Percentiles rank a stretch among this genome's conserved stretches.
Conservation (phyloP, 345 rosid genomes). For the Melaleuca quinquenervia region DNA sequence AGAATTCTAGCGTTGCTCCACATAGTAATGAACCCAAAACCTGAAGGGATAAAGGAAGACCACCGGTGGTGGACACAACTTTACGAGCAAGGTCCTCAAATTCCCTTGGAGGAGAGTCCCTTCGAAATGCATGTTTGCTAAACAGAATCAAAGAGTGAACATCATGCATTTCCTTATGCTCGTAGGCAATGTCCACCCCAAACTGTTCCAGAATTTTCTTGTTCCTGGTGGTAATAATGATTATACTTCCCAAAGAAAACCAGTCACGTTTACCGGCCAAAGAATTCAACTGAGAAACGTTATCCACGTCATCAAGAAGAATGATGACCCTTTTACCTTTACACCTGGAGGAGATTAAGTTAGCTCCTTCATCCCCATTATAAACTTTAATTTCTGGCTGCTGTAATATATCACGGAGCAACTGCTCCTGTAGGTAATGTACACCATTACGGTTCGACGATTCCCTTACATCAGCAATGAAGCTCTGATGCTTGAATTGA, state of each 20-base stretch:
- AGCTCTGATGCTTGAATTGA: neutral
- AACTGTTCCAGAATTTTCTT: too few species aligned
- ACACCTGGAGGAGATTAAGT: too few species aligned
- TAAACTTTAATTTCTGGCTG: too few species aligned
- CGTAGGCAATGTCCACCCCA: neutral
- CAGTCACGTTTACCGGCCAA: too few species aligned
- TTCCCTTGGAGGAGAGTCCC: rapidly evolving
- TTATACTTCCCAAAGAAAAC: too few species aligned
- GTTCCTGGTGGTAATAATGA: too few species aligned
- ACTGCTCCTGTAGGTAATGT: too few species aligned
- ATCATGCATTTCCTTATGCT: rapidly evolving
- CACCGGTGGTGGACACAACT: rapidly evolving
- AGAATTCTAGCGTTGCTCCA: rapidly evolving
- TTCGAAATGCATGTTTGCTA: neutral
- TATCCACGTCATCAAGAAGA: too few species aligned
- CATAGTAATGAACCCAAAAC: neutral
- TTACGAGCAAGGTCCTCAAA: neutral
- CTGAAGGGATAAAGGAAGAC: neutral
- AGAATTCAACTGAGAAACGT: too few species aligned
- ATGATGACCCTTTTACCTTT: too few species aligned
- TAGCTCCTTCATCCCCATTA: too few species aligned
- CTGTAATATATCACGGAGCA: too few species aligned
- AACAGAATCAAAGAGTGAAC: neutral
- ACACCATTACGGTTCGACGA: neutral
- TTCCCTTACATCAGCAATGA: neutral